phyloP scores from a whole-genome alignment of 257 asterid genomes.

The Nicotiana tabacum region DNA sequence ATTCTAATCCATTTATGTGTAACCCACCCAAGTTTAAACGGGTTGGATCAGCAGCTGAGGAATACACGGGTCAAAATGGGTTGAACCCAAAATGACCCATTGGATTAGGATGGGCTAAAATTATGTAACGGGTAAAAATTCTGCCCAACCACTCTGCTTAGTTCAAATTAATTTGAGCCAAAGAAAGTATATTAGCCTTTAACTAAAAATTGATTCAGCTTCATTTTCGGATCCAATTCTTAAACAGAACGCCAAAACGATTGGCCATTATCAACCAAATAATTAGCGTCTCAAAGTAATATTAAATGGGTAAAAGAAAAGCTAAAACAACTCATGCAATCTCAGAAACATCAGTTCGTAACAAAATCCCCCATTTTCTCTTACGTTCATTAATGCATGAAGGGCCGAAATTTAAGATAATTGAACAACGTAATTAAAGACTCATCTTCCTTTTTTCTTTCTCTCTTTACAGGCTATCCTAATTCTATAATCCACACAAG shows the following conservation, averaged over 20 bases:
- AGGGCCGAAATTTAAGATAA: background rate
- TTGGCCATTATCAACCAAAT: background rate
- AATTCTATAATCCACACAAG: background rate
- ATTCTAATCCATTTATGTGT: too few relatives aligned
- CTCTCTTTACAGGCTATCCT: background rate
- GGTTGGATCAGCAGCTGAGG: too few relatives aligned
- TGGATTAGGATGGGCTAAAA: background rate
- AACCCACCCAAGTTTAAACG: too few relatives aligned
- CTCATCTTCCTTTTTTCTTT: background rate
- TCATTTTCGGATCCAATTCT: background rate
- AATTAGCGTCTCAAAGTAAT: background rate
- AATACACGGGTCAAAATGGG: too few relatives aligned
- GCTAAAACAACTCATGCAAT: background rate
- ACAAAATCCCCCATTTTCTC: background rate
- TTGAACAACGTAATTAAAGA: background rate
- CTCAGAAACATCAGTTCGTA: background rate
- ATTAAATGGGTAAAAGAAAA: background rate
- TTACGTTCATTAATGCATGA: background rate
- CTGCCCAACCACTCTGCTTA: background rate
- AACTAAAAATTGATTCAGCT: background rate
- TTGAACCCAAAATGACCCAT: too few relatives aligned
- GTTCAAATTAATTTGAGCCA: background rate
- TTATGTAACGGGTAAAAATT: background rate
- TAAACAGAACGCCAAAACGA: background rate
- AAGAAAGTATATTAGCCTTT: background rate